Percentiles rank a stretch among this genome's conserved stretches.
Evolutionary conservation across 2,329 filamentous ascomycete species (phyloP).

Genomic region (Microdochium paspali): DNA sequence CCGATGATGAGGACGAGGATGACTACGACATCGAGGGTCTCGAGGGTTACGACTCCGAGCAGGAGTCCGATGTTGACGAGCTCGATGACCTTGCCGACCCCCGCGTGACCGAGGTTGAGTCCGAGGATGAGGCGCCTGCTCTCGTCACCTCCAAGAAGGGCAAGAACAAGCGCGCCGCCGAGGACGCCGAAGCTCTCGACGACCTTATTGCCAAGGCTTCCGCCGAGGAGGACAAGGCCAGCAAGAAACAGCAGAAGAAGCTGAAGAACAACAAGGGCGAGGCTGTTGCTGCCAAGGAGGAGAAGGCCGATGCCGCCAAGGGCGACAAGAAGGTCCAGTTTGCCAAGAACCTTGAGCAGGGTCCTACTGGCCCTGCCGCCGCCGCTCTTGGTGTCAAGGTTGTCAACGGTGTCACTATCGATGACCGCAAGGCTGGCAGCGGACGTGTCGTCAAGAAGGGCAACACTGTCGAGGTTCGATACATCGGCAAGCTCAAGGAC

Average conservation of each 20-base stretch:
- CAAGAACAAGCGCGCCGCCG: slow-evolving; percentile 92
- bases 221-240: slow-evolving; percentile 65
- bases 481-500: slow-evolving; percentile 93
- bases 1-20: slow-evolving; percentile 53
- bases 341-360: slow-evolving; percentile 97
- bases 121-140: slow-evolving; percentile 63
- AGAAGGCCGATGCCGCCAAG: slow-evolving; percentile 47
- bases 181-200: slow-evolving; percentile 64
- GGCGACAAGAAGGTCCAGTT: slow-evolving; percentile 96
- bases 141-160: slow-evolving; percentile 54
- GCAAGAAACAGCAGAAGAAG: slow-evolving; percentile 98
- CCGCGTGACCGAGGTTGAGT: slow-evolving; percentile 74
- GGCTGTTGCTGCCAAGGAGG: slow-evolving; percentile 54
- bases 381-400: slow-evolving; percentile 61
- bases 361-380: slow-evolving; percentile 66
- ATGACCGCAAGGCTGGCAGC: slow-evolving; percentile 87
- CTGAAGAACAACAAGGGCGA: slow-evolving; percentile 97
- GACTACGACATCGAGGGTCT: slow-evolving; percentile 71
- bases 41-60: slow-evolving; percentile 53
- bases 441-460: slow-evolving; percentile 84
- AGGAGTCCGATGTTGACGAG: slow-evolving; percentile 64
- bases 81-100: slow-evolving; percentile 71
- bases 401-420: slow-evolving; percentile 81
- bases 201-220: slow-evolving; percentile 71
- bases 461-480: slow-evolving; percentile 85